phyloP scores from a whole-genome alignment of 495 filamentous ascomycete species.

The Podospora pseudoanserina region DNA sequence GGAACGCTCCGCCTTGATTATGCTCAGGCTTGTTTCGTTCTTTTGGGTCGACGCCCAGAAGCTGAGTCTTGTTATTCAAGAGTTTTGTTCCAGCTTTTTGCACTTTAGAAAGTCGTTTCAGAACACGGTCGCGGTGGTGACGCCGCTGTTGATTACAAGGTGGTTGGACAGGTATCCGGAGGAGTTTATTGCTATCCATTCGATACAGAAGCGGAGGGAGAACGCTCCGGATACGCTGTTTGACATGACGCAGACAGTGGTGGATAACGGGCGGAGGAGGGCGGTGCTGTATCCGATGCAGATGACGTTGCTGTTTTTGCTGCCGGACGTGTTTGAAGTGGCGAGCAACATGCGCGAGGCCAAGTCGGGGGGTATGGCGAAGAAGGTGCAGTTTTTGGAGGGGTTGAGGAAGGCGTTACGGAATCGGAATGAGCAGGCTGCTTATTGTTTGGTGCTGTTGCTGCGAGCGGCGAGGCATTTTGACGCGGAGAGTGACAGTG shows the following conservation, averaged over 20 bases:
- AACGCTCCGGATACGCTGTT: conserved; percentile 60
- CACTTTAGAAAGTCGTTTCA: conserved; percentile 59
- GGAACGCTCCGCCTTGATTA: conserved; percentile 47
- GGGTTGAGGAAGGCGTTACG: conserved; percentile 55
- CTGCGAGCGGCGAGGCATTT: conserved; percentile 59
- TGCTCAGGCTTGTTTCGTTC: conserved; percentile 52
- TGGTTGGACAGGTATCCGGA: conserved; percentile 61
- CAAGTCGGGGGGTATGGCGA: conserved; percentile 54
- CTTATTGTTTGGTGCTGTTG: conserved; percentile 57
- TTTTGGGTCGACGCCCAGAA: conserved; percentile 60
- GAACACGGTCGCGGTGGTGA: conserved; percentile 56
- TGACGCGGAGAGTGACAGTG: conserved; percentile 54
- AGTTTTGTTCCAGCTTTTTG: conserved; percentile 60
- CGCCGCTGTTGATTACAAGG: conserved; percentile 55
- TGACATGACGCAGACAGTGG: conserved; percentile 57
- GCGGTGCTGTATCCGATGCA: conserved; percentile 59
- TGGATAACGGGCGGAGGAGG: conserved; percentile 51
- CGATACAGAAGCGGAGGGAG: conserved; percentile 54
- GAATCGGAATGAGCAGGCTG: conserved; percentile 56
- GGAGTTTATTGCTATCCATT: conserved; percentile 59
- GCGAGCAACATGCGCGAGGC: conserved; percentile 58
- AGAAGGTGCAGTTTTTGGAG: conserved; percentile 61
- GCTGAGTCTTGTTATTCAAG: conserved; percentile 55
- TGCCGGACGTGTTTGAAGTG: conserved; percentile 63
- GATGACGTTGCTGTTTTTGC: conserved; percentile 55